Evolutionary conservation across 495 filamentous ascomycete species (phyloP).

Genomic region (Xylaria castorea): DNA sequence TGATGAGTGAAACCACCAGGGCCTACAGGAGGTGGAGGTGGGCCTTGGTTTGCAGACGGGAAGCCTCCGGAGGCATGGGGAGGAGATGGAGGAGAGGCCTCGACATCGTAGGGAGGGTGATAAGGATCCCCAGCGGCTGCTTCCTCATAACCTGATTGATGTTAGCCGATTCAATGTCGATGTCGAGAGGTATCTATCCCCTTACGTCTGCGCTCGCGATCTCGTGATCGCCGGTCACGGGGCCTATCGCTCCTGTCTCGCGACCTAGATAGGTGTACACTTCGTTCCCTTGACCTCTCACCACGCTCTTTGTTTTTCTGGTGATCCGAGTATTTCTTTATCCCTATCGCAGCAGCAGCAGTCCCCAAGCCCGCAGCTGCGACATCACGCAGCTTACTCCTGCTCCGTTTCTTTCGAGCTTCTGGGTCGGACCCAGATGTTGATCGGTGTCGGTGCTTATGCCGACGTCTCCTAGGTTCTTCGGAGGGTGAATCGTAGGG

Average conservation of each 20-base stretch:
- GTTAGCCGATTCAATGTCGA: constrained; percentile 22
- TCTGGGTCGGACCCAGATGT: constrained; percentile 54
- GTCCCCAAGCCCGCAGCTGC: constrained; percentile 73
- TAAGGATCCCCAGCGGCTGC: constrained; percentile 46
- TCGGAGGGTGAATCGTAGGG: constrained; percentile 46
- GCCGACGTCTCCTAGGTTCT: constrained; percentile 31
- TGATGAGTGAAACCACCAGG: constrained; percentile 49
- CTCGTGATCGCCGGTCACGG: constrained; percentile 42
- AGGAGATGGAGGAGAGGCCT: constrained; percentile 53
- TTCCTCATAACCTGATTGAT: constrained; percentile 50
- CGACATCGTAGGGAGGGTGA: constrained; percentile 41
- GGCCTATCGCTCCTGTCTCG: constrained; percentile 34
- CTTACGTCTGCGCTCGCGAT: constrained; percentile 51
- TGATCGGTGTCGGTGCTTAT: constrained; percentile 35
- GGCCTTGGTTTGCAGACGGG: constrained; percentile 38
- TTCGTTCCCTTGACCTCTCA: constrained; percentile 40
- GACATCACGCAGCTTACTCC: constrained; percentile 68
- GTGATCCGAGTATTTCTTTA: constrained; percentile 64
- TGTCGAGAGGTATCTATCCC: constrained; percentile 33
- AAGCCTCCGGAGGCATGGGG: constrained; percentile 61
- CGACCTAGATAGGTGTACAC: constrained; percentile 24
- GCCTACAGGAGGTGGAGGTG: constrained; percentile 30
- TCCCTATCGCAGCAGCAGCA: constrained; percentile 77
- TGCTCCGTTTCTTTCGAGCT: constrained; percentile 63
- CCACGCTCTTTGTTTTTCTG: constrained; percentile 48